Evolutionary conservation across 1,139 yeast species (phyloP).

Genomic region (Blastobotrys persicus): DNA sequence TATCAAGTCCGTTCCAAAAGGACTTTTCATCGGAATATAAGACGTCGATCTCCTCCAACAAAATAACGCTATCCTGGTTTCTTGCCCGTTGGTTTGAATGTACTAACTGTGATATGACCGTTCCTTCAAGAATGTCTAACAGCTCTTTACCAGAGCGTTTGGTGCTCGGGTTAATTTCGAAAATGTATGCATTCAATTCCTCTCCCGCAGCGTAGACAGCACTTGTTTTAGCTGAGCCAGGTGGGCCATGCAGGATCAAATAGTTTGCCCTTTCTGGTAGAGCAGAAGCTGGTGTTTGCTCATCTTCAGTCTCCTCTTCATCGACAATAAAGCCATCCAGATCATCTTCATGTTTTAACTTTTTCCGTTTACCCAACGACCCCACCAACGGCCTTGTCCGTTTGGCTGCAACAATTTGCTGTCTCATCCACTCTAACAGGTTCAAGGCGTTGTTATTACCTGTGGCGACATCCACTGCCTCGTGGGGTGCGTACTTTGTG

Average conservation of each 20-base stretch:
- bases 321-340: conserved; percentile 44
- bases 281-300: conserved; percentile 13
- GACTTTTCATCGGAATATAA: conserved; percentile 74
- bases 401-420: conserved; percentile 10
- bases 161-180: conserved; percentile 76
- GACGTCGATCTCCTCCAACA: conserved; percentile 85
- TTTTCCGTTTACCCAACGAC: conserved; percentile 13
- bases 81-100: conserved; percentile 41
- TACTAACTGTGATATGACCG: conserved; percentile 81
- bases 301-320: conserved; percentile 33
- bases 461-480: conserved; percentile 18
- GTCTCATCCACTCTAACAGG: conserved; percentile 11
- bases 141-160: conserved; percentile 72
- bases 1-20: conserved; percentile 75
- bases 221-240: conserved; percentile 79
- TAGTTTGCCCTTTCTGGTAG: conserved; percentile 29
- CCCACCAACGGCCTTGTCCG: not conserved
- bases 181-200: conserved; percentile 66
- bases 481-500: conserved; percentile 30
- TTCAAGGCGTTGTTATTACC: conserved; percentile 8
- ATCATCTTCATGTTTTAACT: conserved; percentile 3
- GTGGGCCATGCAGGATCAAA: conserved; percentile 65
- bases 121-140: conserved; percentile 62
- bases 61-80: conserved; percentile 61
- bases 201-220: conserved; percentile 67